These are phyloP conservation scores for Ceratocystis huliohia DNA, from an alignment of 2,329 filamentous ascomycete species.

Conservation along the genomic window DNA sequence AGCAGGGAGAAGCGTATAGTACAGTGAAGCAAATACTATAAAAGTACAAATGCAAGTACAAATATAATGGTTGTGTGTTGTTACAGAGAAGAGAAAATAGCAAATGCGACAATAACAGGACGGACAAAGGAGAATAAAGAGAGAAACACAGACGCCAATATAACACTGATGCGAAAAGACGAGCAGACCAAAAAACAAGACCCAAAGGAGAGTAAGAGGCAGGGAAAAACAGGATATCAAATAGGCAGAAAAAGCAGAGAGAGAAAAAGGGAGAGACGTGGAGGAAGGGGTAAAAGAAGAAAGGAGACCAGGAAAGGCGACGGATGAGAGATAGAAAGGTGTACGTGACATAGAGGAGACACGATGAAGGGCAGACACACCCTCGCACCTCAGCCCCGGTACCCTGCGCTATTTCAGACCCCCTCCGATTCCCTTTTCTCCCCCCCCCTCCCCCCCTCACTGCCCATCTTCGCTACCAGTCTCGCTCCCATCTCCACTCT, in stretches of 20 bases:
- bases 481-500: not conserved
- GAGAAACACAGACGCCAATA: not conserved
- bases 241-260: not conserved
- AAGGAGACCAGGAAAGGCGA: not conserved
- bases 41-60: not conserved
- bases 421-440: not conserved
- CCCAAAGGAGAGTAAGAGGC: not conserved
- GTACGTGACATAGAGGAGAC: too few species aligned
- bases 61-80: not conserved
- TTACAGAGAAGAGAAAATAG: not conserved
- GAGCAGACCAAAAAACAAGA: slow-evolving; percentile 3
- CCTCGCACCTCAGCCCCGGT: not conserved
- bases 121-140: not conserved
- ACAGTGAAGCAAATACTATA: not conserved
- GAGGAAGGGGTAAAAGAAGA: not conserved
- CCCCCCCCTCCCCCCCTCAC: not conserved
- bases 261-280: not conserved
- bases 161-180: not conserved
- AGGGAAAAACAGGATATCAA: slow-evolving; percentile 6
- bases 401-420: not conserved
- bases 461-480: not conserved
- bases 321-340: not conserved
- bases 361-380: too few species aligned
- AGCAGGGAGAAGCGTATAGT: too few species aligned
- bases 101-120: too few species aligned